Base-by-base conservation (phyloP, 345 rosid species). In the Raphanus sativus region DNA sequence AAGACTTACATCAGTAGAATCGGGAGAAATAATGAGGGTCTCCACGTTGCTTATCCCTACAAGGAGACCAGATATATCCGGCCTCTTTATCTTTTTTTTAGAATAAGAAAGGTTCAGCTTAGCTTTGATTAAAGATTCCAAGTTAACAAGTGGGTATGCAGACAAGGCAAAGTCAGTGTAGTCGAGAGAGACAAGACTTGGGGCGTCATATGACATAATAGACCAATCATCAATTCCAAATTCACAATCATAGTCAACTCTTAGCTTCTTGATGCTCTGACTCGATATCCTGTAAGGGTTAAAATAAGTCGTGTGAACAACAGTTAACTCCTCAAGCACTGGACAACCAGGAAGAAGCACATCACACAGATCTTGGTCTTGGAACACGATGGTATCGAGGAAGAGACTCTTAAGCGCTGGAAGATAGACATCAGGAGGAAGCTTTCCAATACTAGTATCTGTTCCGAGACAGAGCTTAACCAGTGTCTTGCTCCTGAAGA, bases 191-290 rank as follows among this genome's bases (percentile, higher is more conserved):
- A 32, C 34, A 32, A 32, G 8, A 32, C 34, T 32, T 85, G 76
- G 93, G 91, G 69, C 75, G 24, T 28, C 29, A 28, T 0, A 28
- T 28, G 29, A 28, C 29, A 28, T 28, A 28, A 28, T 2, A 28
- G 29, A 28, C 29, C 2, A 0, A 2, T 3, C 21, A 28, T 28
- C 29, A 28, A 28, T 28, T 28, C 29, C 29, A 28, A 28, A 2
- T 28, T 28, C 29, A 28, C 2, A 28, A 28, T 28, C 29, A 28
- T 28, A 28, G 29, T 0, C 0, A 28, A 21, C 21, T 21, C 0
- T 28, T 8, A 72, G 61, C 62, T 38, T 48, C 69, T 62, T 72
- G 76, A 72, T 24, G 30, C 32, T 29, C 0, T 7, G 61, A 48
- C 61, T 45, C 21, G 48, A 29, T 3, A 71, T 71, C 28, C 8